Conservation (phyloP, 148 eudicot genomes). For the Rhododendron ovatum region DNA sequence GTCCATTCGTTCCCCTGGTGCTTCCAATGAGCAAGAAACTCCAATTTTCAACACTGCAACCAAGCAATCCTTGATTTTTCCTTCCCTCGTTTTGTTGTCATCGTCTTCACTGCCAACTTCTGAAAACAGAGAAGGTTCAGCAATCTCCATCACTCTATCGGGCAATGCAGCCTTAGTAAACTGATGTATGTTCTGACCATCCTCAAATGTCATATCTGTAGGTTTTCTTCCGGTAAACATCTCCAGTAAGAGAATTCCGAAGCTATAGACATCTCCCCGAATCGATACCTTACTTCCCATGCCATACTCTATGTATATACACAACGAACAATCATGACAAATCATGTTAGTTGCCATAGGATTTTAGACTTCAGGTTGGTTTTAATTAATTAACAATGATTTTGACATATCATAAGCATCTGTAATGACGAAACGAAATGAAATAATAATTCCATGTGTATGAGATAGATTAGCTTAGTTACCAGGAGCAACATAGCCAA, state of each 20-base stretch:
- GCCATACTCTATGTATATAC: neutral
- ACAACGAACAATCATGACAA: neutral
- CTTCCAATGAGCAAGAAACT: slow-evolving; percentile 13
- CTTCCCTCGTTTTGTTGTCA: neutral
- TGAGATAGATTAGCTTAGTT: neutral
- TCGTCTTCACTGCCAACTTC: neutral
- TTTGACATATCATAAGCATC: neutral
- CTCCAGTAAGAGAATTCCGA: slow-evolving; percentile 1
- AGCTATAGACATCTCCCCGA: neutral
- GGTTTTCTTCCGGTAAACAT: neutral
- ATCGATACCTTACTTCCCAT: neutral
- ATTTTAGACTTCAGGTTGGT: neutral
- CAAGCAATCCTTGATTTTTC: neutral
- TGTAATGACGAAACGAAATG: neutral
- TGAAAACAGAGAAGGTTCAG: neutral
- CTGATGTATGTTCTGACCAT: neutral
- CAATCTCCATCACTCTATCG: neutral
- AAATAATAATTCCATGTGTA: neutral
- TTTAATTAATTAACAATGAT: neutral
- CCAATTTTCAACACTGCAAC: neutral
- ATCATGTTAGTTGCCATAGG: neutral
- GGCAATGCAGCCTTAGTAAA: neutral
- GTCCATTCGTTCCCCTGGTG: slow-evolving; percentile 13
- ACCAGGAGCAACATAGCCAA: neutral
- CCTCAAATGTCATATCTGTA: neutral